Evolutionary conservation across 225 moss, liverwort and hornwort species (phyloP).

Genomic region (Takakia lepidozioides): DNA sequence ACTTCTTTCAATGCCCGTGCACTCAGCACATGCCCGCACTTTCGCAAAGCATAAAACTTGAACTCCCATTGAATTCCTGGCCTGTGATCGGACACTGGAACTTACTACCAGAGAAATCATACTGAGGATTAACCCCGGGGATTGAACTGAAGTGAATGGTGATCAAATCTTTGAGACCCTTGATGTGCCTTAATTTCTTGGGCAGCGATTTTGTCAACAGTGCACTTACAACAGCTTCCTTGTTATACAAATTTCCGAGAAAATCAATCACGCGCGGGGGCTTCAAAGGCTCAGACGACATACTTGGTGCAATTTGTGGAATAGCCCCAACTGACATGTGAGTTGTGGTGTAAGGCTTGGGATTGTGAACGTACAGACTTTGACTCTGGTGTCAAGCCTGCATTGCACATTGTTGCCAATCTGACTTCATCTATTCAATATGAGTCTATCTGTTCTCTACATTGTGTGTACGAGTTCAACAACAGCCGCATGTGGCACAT

Average conservation of each 20-base stretch:
- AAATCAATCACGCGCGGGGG: conserved; percentile 88
- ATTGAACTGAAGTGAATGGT: conserved; percentile 61
- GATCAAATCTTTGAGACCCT: conserved; percentile 79
- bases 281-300: conserved; percentile 72
- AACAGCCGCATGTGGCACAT: too few relatives aligned
- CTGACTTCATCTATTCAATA: too few relatives aligned
- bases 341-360: too few relatives aligned
- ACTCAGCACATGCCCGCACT: conserved; percentile 87
- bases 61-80: conserved; percentile 76
- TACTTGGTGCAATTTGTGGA: conserved; percentile 83
- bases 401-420: too few relatives aligned
- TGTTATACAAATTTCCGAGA: conserved; percentile 86
- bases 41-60: conserved; percentile 63
- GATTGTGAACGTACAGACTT: too few relatives aligned
- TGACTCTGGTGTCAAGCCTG: too few relatives aligned
- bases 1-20: conserved; percentile 92
- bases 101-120: conserved; percentile 69
- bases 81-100: conserved; percentile 90
- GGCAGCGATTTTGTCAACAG: conserved; percentile 73
- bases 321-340: too few relatives aligned
- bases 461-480: too few relatives aligned
- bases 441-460: too few relatives aligned
- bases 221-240: conserved; percentile 81
- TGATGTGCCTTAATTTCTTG: conserved; percentile 72
- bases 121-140: conserved; percentile 70